Conservation (phyloP, 2,329 filamentous ascomycete genomes). For the Neocucurbitaria cava region DNA sequence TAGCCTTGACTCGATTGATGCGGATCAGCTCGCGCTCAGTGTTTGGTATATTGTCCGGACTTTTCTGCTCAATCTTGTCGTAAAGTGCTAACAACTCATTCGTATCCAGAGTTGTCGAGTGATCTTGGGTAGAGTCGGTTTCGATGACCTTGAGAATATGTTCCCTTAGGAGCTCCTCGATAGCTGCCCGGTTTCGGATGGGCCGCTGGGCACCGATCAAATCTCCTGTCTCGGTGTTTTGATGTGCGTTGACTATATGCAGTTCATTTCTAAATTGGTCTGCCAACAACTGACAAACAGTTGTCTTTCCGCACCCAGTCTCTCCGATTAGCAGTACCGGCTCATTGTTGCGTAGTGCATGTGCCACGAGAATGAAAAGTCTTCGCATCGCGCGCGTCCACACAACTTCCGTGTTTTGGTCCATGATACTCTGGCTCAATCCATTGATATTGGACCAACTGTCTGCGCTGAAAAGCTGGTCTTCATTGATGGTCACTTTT, state of each 20-base stretch:
- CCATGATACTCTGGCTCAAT: constrained; percentile 33
- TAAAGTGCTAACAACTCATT: constrained; percentile 65
- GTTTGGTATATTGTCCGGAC: constrained; percentile 56
- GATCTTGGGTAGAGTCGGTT: constrained; percentile 6
- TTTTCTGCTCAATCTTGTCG: constrained; percentile 57
- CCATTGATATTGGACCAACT: constrained; percentile 45
- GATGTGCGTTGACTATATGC: constrained; percentile 94
- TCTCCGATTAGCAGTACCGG: constrained; percentile 94
- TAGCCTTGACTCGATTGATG: constrained; percentile 67
- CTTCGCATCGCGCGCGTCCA: constrained; percentile 97
- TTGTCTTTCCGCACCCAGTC: constrained; percentile 97
- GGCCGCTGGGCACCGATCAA: constrained; percentile 95
- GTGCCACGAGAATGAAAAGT: constrained; percentile 85
- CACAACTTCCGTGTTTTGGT: constrained; percentile 63
- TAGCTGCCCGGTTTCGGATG: constrained; percentile 79
- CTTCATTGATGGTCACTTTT: constrained; percentile 76
- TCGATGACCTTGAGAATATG: constrained; percentile 60
- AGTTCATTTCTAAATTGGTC: constrained; percentile 78
- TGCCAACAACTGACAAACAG: constrained; percentile 89
- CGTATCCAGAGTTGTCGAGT: constrained; percentile 30
- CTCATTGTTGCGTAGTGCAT: constrained; percentile 87
- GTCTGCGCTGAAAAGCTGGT: constrained; percentile 69
- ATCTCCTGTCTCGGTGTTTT: constrained; percentile 97
- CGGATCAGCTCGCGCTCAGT: constrained; percentile 51
- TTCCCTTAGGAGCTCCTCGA: constrained; percentile 70